Evolutionary conservation across 441 rosid species (phyloP), one percentile per base, ranked within the genome.

Genomic region (Cnidoscolus chayamansa): DNA sequence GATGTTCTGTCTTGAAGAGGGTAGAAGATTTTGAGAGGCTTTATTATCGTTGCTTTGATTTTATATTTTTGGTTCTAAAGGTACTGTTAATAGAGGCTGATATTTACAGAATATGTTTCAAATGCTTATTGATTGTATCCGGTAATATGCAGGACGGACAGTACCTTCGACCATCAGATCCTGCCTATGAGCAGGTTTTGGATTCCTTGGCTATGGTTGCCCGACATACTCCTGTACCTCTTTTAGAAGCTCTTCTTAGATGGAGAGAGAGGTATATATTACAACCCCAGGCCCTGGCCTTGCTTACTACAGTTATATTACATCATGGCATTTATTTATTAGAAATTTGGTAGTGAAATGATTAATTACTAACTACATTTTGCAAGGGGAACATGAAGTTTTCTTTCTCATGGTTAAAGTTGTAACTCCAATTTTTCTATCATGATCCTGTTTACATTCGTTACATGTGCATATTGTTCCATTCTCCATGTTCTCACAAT

Each of bases 121-220:
- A 61, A n/a, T 72, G 69, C 45, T 70, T 65, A 57, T 66, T 51
- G 8, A 11, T 68, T 20, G 32, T 73, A 40, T 43, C 10, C 71
- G 62, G 72, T 59, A n/a, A 72, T 76, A 72, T 83, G 57, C 85
- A 92, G 98, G 98, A 94, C 88, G 98, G 99, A 61, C 99, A 92
- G 75, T 94, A 92, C 74, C 98, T 94, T 81, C 89, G 99, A 68
- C 97, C 98, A 72, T 87, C 97, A 43, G 95, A 95, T 76, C 99
- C 98, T 72, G 97, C 98, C 40, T 95, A 95, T 77, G 98, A 93
- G 83, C 99, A 95, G 84, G 99, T 95, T 60, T 74, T 95, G 56
- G 99, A 93, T 86, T 95, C 98, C 8, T 83, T 95, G 84, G 99
- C 99, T 73, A 95, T 95, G 98, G 82, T 93, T 85, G 99, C 99